phyloP scores from a whole-genome alignment of 1,284 basidiomycete genomes.

The Exsudoporus floridanus region DNA sequence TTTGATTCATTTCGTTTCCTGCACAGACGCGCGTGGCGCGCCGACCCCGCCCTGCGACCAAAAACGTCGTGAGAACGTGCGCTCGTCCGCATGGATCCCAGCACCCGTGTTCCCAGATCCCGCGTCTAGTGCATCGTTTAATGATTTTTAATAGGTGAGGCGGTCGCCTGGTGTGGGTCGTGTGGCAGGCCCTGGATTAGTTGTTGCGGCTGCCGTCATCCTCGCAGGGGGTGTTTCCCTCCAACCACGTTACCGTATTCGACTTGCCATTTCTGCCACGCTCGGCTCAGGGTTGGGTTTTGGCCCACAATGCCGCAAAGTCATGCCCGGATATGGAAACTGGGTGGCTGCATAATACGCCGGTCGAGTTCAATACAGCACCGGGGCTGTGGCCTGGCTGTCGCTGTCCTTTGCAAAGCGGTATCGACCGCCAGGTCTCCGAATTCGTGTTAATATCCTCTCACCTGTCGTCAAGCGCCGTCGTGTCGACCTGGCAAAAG shows the following conservation, averaged over 20 bases:
- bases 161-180: constrained; percentile 1
- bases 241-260: constrained; percentile 17
- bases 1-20: neutral
- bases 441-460: constrained; percentile 10
- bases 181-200: constrained; percentile 16
- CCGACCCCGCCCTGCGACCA: neutral
- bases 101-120: constrained; percentile 1
- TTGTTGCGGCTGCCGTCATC: constrained; percentile 25
- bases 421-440: neutral
- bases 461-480: constrained; percentile 8
- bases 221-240: neutral
- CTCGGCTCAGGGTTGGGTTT: constrained; percentile 11
- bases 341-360: neutral
- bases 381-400: constrained; percentile 6
- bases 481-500: neutral
- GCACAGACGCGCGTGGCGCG: neutral
- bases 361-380: neutral
- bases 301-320: constrained; percentile 20
- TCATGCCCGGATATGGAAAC: constrained; percentile 15
- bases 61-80: neutral
- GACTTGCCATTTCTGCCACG: constrained; percentile 8
- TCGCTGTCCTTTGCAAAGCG: neutral
- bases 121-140: neutral
- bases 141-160: neutral
- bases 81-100: constrained; percentile 7